Percentiles rank a stretch among this genome's conserved stretches.
Conservation (phyloP, 2,329 filamentous ascomycete species). For the Metarhizium robertsii region DNA sequence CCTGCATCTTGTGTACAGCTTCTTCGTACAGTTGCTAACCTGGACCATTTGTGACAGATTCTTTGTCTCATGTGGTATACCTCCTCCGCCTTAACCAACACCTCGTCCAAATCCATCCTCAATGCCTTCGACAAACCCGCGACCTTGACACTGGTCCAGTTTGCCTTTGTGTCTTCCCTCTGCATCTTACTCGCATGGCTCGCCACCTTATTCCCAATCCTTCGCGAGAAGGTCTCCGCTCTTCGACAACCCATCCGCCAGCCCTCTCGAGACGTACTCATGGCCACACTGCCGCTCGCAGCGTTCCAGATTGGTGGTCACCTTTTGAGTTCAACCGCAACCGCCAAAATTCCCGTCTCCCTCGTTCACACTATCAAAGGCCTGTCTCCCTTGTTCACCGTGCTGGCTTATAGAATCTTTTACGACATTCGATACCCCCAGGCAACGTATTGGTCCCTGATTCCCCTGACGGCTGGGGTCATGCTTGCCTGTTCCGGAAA, state of each 20-base stretch:
- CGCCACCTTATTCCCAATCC: slow-evolving; percentile 58
- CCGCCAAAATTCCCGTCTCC: slow-evolving; percentile 89
- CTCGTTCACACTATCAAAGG: slow-evolving; percentile 98
- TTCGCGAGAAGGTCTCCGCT: slow-evolving; percentile 66
- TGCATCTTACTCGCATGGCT: slow-evolving; percentile 74
- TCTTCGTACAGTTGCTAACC: no score
- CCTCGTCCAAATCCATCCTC: slow-evolving; percentile 93
- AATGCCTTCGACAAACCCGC: slow-evolving; percentile 85
- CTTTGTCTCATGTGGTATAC: slow-evolving; percentile 91
- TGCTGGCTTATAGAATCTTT: slow-evolving; percentile 81
- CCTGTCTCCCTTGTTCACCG: slow-evolving; percentile 89
- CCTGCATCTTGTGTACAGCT: no score
- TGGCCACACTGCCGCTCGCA: slow-evolving; percentile 82
- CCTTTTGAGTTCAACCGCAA: slow-evolving; percentile 87
- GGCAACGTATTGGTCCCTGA: slow-evolving; percentile 77
- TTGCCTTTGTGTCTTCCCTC: slow-evolving; percentile 82
- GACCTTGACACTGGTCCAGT: slow-evolving; percentile 87
- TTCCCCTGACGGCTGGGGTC: slow-evolving; percentile 91
- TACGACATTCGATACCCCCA: slow-evolving; percentile 82
- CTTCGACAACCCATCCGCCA: slow-evolving; percentile 75
- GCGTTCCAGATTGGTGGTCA: slow-evolving; percentile 91
- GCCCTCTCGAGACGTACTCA: slow-evolving; percentile 73
- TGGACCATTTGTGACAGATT: slow-evolving; percentile 37
- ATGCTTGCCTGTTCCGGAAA: slow-evolving; percentile 92
- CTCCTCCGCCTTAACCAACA: slow-evolving; percentile 92